phyloP scores from a whole-genome alignment of 2,329 filamentous ascomycete species.

The Pestalotiopsis sp. region DNA sequence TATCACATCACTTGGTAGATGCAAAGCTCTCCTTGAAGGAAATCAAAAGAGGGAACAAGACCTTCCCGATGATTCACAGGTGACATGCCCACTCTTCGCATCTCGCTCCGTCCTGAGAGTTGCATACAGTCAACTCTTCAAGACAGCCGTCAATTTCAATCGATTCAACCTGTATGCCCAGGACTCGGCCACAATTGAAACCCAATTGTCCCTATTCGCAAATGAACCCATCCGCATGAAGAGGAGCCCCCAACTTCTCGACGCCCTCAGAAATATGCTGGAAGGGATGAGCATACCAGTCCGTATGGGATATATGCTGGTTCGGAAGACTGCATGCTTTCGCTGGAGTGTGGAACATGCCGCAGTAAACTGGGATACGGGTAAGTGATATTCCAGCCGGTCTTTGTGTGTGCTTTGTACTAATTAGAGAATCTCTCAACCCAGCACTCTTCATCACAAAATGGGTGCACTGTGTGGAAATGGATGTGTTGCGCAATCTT shows the following conservation, averaged over 20 bases:
- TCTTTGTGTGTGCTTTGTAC: neutral
- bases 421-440: no score
- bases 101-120: neutral
- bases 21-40: neutral
- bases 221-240: neutral
- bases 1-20: neutral
- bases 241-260: neutral
- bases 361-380: neutral
- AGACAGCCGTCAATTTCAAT: neutral
- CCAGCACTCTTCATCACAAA: neutral
- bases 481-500: neutral
- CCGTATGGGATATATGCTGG: neutral
- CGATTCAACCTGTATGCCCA: neutral
- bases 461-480: constrained; percentile 1
- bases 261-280: neutral
- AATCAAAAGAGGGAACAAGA: neutral
- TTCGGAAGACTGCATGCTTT: constrained; percentile 1
- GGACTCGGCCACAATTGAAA: neutral
- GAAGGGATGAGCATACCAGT: neutral
- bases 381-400: neutral
- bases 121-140: neutral
- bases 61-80: neutral
- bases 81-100: neutral
- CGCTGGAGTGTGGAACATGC: neutral
- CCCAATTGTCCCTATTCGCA: neutral